Evolutionary conservation across 139 green algal species (phyloP), one percentile per base, ranked within the genome.

Genomic region (Nannochloris sp.): DNA sequence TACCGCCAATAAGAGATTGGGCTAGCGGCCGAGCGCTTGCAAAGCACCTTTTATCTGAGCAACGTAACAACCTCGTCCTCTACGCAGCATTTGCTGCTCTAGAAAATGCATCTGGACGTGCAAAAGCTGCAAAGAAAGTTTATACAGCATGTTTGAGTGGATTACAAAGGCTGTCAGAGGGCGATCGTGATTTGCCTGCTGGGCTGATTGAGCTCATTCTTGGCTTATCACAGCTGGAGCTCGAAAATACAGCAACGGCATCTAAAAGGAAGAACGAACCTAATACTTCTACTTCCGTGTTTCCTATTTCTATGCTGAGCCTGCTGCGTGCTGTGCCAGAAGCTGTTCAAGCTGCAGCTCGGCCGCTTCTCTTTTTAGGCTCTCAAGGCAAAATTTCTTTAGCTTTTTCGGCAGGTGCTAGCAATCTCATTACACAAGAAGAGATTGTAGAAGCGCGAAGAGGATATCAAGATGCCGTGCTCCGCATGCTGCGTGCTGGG

Each of bases 51-150:
- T 72, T 89, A 32, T 59, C 60, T 3, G 29, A 33, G 47, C 77
- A 72, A 23, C 64, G 82, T 10, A 58, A 63, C 30, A 74, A 76
- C 46, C 48, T 81, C 29, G 54, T 32, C 37, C 65, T 87, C 55
- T 81, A 73, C 67, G 61, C 33, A 24, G 72, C 83, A 0, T 78
- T 84, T 45, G 73, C 73, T 2, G 13, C 58, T 27, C 45, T 85
- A 31, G 72, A 89, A 54, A 64, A 38, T 6, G 35, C 47, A 4
- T 62, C 75, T 0, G 64, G 78, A 8, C 68, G 69, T 12, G n/a
- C 46, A 31, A 85, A 83, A 48, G 74, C 78, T 15, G 75, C 75
- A 6, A 66, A 69, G 29, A 81, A 81, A 36, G 74, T 83, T 4
- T 73, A 76, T 19, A 54, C 72, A 9, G 61, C 78, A 10, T 73